Conservation (phyloP, 2,329 filamentous ascomycete species). For the Curvularia eragrostidis region DNA sequence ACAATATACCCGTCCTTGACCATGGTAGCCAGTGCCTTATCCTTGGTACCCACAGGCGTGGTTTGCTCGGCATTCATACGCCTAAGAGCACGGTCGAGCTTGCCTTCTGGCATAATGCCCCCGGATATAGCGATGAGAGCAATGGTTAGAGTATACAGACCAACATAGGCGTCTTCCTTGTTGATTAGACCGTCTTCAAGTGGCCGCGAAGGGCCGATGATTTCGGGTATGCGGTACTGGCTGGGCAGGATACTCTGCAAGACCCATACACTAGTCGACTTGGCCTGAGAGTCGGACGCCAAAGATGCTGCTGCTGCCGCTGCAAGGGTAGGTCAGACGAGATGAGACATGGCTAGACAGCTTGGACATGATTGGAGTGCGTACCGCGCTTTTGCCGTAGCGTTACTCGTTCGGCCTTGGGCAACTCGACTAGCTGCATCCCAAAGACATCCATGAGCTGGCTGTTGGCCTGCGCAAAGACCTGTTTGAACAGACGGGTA, state of each 20-base stretch:
- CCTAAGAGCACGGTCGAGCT: conserved; percentile 76
- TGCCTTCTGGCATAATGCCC: conserved; percentile 76
- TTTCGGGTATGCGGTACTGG: conserved; percentile 67
- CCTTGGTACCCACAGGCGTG: conserved; percentile 75
- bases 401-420: conserved; percentile 79
- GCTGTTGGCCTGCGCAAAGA: conserved; percentile 79
- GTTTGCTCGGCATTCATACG: conserved; percentile 78
- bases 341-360: neutral
- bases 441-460: conserved; percentile 77
- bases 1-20: conserved; percentile 84
- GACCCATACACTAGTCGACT: conserved; percentile 74
- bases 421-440: conserved; percentile 90
- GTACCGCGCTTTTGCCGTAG: conserved; percentile 78
- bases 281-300: conserved; percentile 58
- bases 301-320: conserved; percentile 60
- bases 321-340: neutral
- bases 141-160: conserved; percentile 80
- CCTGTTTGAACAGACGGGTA: conserved; percentile 72
- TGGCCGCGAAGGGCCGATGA: conserved; percentile 72
- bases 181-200: conserved; percentile 60
- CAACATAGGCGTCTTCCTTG: conserved; percentile 80
- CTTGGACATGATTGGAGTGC: conserved; percentile 17
- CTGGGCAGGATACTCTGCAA: conserved; percentile 75
- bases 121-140: conserved; percentile 75
- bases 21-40: conserved; percentile 75